Evolutionary conservation across 495 filamentous ascomycete species (phyloP).

Genomic region (Penicillium parvum): DNA sequence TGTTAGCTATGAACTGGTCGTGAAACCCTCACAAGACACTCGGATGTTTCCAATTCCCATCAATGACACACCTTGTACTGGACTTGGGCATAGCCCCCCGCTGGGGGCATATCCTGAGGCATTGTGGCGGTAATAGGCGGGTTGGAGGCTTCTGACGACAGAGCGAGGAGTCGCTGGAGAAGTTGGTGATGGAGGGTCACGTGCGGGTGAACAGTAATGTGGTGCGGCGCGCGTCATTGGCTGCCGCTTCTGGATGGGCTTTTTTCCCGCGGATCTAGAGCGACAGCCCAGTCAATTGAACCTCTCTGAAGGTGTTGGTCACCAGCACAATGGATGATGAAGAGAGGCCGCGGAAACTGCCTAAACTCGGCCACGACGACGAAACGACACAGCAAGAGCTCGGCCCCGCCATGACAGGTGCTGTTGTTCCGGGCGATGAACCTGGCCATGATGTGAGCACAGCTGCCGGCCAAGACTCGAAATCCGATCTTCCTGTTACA

Average conservation of each 20-base stretch:
- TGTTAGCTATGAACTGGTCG: slow-evolving; percentile 14
- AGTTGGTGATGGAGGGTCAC: slow-evolving; percentile 36
- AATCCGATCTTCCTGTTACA: slow-evolving; percentile 5
- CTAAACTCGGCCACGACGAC: slow-evolving; percentile 41
- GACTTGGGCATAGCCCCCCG: slow-evolving; percentile 88
- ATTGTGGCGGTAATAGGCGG: slow-evolving; percentile 35
- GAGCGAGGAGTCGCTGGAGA: slow-evolving; percentile 30
- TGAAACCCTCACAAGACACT: slow-evolving; percentile 1
- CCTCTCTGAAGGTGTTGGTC: background rate
- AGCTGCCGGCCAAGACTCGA: slow-evolving; percentile 3
- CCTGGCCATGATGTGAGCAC: slow-evolving; percentile 3
- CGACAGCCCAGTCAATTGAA: slow-evolving; percentile 13
- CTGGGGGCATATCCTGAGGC: slow-evolving; percentile 84
- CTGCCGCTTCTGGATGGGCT: slow-evolving; percentile 9
- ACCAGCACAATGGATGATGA: slow-evolving; percentile 45
- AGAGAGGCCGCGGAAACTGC: slow-evolving; percentile 49
- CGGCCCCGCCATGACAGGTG: slow-evolving; percentile 33
- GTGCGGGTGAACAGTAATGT: slow-evolving; percentile 34
- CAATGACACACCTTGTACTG: slow-evolving; percentile 82
- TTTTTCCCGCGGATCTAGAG: slow-evolving; percentile 23
- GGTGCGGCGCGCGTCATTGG: slow-evolving; percentile 30
- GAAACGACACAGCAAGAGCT: slow-evolving; percentile 12
- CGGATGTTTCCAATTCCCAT: slow-evolving; percentile 3
- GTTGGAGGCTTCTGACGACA: slow-evolving; percentile 17
- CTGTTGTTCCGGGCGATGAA: slow-evolving; percentile 16